A percentile compares a stretch with the other conserved stretches of the same genome.
Conservation (phyloP, 352 stramenopile genomes). For the Blastocystis hominis region DNA sequence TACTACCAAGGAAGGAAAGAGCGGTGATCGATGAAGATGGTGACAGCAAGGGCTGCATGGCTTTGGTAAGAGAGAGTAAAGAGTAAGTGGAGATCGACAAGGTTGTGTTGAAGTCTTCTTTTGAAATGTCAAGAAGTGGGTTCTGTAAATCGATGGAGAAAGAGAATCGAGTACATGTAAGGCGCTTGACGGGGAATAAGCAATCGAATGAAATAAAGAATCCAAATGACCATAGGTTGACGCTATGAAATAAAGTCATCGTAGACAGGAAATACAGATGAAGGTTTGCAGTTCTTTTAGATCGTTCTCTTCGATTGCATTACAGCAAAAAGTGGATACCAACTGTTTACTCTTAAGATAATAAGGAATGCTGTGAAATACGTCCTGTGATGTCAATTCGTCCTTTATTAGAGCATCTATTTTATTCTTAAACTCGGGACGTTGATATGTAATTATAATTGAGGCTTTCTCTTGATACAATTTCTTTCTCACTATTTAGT, state of each 20-base stretch:
- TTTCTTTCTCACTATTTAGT: neutral
- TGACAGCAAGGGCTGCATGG: neutral
- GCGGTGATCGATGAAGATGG: neutral
- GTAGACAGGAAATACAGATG: neutral
- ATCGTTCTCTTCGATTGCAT: neutral
- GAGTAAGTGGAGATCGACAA: neutral
- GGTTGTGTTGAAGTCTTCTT: constrained; percentile 9
- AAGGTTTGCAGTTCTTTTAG: neutral
- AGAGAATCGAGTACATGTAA: neutral
- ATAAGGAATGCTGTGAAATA: neutral
- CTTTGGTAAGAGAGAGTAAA: neutral
- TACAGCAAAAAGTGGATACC: neutral
- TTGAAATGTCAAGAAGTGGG: neutral
- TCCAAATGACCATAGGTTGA: neutral
- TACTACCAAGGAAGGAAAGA: constrained; percentile 24
- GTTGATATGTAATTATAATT: constrained; percentile 22
- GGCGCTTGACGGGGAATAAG: neutral
- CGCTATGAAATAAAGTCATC: neutral
- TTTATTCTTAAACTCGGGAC: neutral
- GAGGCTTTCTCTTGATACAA: neutral
- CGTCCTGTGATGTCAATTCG: neutral
- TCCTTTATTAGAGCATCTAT: neutral
- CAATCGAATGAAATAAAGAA: constrained; percentile 40
- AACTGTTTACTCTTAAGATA: neutral
- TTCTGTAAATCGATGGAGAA: neutral